Base-by-base conservation (phyloP, 2,329 filamentous ascomycete species). In the Botrytis medusae region DNA sequence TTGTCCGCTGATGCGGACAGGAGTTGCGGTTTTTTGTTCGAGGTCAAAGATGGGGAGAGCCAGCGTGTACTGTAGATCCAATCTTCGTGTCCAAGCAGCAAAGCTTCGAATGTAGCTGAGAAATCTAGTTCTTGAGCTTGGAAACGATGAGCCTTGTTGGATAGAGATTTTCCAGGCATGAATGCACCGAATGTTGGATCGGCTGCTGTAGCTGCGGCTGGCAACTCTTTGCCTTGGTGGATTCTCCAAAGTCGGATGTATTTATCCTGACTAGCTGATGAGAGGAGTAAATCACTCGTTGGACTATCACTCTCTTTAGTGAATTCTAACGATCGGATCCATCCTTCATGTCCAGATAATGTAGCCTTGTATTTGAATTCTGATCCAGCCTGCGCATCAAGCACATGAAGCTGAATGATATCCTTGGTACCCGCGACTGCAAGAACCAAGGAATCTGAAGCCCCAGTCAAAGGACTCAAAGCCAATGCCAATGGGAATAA, bases 221-320 rank as follows among this genome's bases (percentile, higher is more conserved):
- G 90, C 2, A 92, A 83, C 48, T 90, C 88, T 74, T 87, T 87
- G 48, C 93, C 93, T 75, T 88, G 85, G 76, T 93, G 92, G 51
- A 99, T 84, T 73, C 95, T 90, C 96, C 96, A 99, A 51, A 99
- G 87, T 59, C 96, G 92, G 74, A 98, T 91, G 79, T 98, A 99
- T 83, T 97, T 98, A 83, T 99, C 96, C 82, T 99, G 96, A 81
- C 95, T 98, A 34, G 95, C 95, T 18, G 95, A 98, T 0, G 95
- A 94, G 32, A 99, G 87, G 34, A 98, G 83, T 6, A 97, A 81
- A 80, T 98, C 95, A 70, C 88, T 88, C 0, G 84, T 82, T 0
- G 83, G 77, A 34, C 84, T 83, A 3, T 84, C 80, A 22, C 83
- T 87, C 79, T 96, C 93, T 74, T 84, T 85, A 1, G 89, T 88